Base-by-base conservation (phyloP, 495 filamentous ascomycete species). In the Neurospora sp. region DNA sequence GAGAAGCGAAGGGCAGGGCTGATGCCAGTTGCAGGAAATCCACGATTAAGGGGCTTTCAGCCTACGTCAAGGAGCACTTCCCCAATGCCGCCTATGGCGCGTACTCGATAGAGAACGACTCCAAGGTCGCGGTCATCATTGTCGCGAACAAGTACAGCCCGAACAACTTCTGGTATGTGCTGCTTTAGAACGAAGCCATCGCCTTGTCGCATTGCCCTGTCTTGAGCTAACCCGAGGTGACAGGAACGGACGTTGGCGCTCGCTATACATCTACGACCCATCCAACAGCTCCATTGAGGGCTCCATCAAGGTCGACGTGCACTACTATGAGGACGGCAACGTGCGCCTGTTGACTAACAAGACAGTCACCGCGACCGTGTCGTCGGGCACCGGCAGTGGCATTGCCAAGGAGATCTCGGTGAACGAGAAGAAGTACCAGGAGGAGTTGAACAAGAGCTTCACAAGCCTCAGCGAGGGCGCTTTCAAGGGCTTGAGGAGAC, bases 271-370 rank as follows among this genome's bases (percentile, higher is more conserved):
- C 80, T 91, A 92, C 82, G 84, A 86, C 74, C 91, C 91, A 12
- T 83, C 89, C 7, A 89, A 83, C 70, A 88, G 79, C 79, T 87
- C 81, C 66, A 83, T 94, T 14, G 85, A 87, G 12, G 92, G 92
- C 70, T 85, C 82, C 71, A 87, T 94, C 79, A 91, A 92, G 75
- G 91, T 94, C 40, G 92, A 96, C 79, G 95, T 99, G 66, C 96
- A 99, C 86, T 99, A 99, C 88, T 99, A 98, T 86, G 96, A 99
- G 83, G 96, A 99, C 82, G 96, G 96, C 48, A 99, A 99, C 78
- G 96, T 99, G 61, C 89, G 96, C 3, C 87, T 99, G 59, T 86
- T 93, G 73, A 97, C 94, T 14, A 90, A 85, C 76, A 98, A 98
- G 84, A 86, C 91, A 5, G 76, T 96, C 37, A 82, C 84, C 37